Conservation (phyloP, 257 asterid genomes). For the Plantago ovata region DNA sequence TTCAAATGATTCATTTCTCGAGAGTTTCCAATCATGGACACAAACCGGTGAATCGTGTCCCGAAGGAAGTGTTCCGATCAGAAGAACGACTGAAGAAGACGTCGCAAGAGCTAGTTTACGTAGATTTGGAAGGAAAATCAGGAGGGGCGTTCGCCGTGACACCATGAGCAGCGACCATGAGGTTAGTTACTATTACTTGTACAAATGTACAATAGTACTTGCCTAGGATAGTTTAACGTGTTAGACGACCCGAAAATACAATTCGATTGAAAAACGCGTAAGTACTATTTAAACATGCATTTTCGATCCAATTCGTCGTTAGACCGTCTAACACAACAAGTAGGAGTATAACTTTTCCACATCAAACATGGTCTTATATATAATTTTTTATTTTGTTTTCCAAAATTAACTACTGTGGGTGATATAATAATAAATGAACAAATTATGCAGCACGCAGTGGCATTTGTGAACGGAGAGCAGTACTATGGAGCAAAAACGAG, state of each 20-base stretch:
- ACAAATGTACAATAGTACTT: no score
- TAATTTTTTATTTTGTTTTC: no score
- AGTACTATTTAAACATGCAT: no score
- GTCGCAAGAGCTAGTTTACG: constrained; percentile 57
- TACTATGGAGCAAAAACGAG: constrained; percentile 91
- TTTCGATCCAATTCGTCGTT: no score
- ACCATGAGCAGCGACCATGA: constrained; percentile 83
- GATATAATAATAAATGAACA: background rate
- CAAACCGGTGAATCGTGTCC: constrained; percentile 74
- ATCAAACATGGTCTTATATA: no score
- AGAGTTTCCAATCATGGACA: constrained; percentile 53
- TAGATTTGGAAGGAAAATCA: constrained; percentile 69
- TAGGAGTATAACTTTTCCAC: no score
- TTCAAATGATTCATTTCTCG: constrained; percentile 25
- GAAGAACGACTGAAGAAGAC: constrained; percentile 73
- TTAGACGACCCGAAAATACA: background rate
- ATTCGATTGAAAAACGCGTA: no score
- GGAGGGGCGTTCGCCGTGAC: constrained; percentile 59
- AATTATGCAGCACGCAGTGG: constrained; percentile 78
- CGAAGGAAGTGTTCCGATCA: constrained; percentile 67
- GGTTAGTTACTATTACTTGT: constrained; percentile 32
- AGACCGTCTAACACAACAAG: no score
- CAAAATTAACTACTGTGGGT: no score
- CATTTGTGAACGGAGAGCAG: constrained; percentile 80
- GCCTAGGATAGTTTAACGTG: no score